Evolutionary conservation across 257 asterid species (phyloP), one percentile per base, ranked within the genome.

Genomic region (Ocimum tenuiflorum): DNA sequence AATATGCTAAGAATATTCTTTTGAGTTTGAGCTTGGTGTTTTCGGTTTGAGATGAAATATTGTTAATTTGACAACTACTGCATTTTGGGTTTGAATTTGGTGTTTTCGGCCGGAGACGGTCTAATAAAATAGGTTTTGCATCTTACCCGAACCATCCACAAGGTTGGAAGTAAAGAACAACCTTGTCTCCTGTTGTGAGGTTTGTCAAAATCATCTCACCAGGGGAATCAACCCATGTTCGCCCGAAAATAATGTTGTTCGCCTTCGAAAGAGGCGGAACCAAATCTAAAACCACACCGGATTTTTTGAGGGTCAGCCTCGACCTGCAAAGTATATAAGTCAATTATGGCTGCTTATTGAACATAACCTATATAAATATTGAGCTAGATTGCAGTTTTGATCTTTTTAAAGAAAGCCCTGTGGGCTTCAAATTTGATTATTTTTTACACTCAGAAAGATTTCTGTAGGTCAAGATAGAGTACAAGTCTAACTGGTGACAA

Each of bases 71-170:
- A n/a, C n/a, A n/a, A n/a, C n/a, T n/a, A n/a, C n/a, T n/a, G n/a
- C n/a, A n/a, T n/a, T n/a, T n/a, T n/a, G n/a, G n/a, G n/a, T n/a
- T n/a, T n/a, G n/a, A n/a, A n/a, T n/a, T n/a, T n/a, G n/a, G n/a
- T n/a, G n/a, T n/a, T n/a, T n/a, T n/a, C n/a, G n/a, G n/a, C n/a
- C n/a, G n/a, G n/a, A n/a, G n/a, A n/a, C n/a, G n/a, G n/a, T n/a
- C n/a, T n/a, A n/a, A 36, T 17, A 6, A 58, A 35, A 36, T 3
- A 0, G 20, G 65, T 7, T 8, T 1, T 19, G 14, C 11, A 0
- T 39, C 65, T 59, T 86, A 92, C 99, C 99, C 99, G 63, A 94
- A 90, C 99, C 99, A 94, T 35, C 99, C 96, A 51, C 99, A 94
- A 61, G 99, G 99, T 76, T 94, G 99, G 82, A 94, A 94, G 76